Percentiles rank a stretch among this genome's conserved stretches.
Conservation (phyloP, 2,329 filamentous ascomycete species). For the Blastomyces gilchristii region DNA sequence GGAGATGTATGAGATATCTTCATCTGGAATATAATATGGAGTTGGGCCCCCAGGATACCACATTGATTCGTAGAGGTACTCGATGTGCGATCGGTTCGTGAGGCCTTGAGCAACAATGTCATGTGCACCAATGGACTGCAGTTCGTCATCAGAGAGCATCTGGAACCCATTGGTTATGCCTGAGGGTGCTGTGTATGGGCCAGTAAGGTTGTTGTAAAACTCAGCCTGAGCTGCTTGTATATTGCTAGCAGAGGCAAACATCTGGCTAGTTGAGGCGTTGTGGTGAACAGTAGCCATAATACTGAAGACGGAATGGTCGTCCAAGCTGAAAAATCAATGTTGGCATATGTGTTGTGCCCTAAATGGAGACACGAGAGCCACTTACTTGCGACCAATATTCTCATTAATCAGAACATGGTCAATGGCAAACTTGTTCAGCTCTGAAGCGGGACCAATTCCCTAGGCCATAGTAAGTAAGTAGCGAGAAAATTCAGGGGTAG, state of each 20-base stretch:
- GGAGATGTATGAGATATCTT: conserved; percentile 27
- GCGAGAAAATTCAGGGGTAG: not conserved
- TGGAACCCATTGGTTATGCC: conserved; percentile 28
- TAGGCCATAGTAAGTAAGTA: not conserved
- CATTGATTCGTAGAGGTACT: conserved; percentile 19
- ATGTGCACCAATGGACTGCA: conserved; percentile 17
- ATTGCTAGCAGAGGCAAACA: conserved; percentile 12
- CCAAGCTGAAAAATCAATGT: conserved; percentile 12
- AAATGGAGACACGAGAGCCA: not conserved
- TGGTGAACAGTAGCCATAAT: conserved; percentile 22
- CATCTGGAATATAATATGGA: conserved; percentile 14
- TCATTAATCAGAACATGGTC: conserved; percentile 21
- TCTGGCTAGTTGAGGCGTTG: conserved; percentile 21
- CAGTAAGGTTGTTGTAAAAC: conserved; percentile 22
- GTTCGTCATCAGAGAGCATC: conserved; percentile 16
- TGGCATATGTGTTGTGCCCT: not conserved
- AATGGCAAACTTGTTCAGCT: conserved; percentile 14
- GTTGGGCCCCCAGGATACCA: conserved; percentile 20
- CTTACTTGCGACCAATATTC: conserved; percentile 24
- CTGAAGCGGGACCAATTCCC: conserved; percentile 24
- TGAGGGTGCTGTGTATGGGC: conserved; percentile 24
- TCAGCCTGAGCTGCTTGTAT: conserved; percentile 21
- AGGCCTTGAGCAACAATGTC: conserved; percentile 17
- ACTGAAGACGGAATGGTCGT: conserved; percentile 21
- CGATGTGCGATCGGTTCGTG: conserved; percentile 20